Evolutionary conservation across 148 eudicot genomes (phyloP).

Genomic region (Fagopyrum tataricum): DNA sequence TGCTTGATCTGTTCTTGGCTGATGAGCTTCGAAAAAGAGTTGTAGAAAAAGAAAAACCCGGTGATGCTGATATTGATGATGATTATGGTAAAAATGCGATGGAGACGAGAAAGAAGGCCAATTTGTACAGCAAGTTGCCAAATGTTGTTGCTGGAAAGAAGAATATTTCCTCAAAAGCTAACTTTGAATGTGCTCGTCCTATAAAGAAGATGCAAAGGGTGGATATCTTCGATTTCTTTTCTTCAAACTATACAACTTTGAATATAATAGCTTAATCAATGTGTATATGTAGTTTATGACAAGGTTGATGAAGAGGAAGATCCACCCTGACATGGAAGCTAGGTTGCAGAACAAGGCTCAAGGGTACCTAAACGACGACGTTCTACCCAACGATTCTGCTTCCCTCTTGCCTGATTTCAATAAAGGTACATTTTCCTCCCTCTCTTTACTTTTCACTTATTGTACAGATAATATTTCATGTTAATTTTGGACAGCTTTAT

Average conservation of each 20-base stretch:
- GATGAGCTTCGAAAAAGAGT: conserved; percentile 22
- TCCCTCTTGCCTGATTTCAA: background rate
- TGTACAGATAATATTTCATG: no score
- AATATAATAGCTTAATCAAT: background rate
- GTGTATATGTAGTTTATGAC: background rate
- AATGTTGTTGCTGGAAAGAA: no score
- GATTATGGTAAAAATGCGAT: background rate
- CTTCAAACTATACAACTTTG: no score
- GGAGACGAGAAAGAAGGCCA: background rate
- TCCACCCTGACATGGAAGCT: conserved; percentile 11
- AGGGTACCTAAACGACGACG: conserved; percentile 6
- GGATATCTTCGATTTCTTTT: conserved; percentile 1
- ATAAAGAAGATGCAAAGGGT: conserved; percentile 46
- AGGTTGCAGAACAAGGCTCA: conserved; percentile 5
- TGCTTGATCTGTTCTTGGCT: conserved; percentile 51
- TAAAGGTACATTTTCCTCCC: background rate
- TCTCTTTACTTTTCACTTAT: no score
- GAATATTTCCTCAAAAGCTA: conserved; percentile 24
- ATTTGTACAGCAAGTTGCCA: conserved; percentile 17
- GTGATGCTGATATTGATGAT: background rate
- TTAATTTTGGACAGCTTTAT: no score
- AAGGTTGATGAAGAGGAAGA: background rate
- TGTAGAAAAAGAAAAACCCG: background rate
- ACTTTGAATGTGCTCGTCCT: conserved; percentile 21
- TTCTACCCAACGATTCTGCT: conserved; percentile 1